Base-by-base conservation (phyloP, 1,284 basidiomycete genomes). In the Moesziomyces antarcticus region DNA sequence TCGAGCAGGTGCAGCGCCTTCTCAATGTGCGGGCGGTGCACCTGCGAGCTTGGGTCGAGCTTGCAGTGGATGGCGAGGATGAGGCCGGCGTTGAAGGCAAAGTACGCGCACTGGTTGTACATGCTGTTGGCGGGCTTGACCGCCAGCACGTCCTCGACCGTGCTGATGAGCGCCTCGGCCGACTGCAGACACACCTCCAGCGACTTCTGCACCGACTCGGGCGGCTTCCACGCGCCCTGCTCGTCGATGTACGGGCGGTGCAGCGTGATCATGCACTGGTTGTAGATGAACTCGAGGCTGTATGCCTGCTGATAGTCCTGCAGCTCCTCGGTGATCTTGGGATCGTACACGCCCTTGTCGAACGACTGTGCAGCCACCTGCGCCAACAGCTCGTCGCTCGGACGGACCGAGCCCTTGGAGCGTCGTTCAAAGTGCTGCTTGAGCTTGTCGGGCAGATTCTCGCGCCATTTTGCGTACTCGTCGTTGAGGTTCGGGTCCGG, bases 221-320 rank as follows among this genome's bases (percentile, higher is more conserved):
- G 69, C 44, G 68, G 68, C 47, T 64, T 72, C 70, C 77, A 75
- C 1, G 68, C 63, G 22, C 74, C 71, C n/a, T 65, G 64, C 59
- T 70, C 77, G 55, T 79, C 77, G 40, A 73, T 63, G 58, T 79
- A 75, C 18, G 77, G 78, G 35, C 78, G 52, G 51, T 78, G 77
- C 42, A 79, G 63, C 14, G 70, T 66, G 35, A 78, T 75, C 61
- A 69, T 70, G 49, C 67, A 67, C 49, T 70, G 74, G n/a, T 67
- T 63, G 49, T 66, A 78, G 60, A 72, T 65, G 49, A 80, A 69
- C 57, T 73, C 65, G 33, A 80, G 67, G 37, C 60, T 62, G 57
- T 66, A 67, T 30, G 63, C 67, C 46, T 80, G 78, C 49, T 78
- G 65, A 52, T 63, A 75, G 52, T 64, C 56, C 43, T 71, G 63